Percentiles rank a stretch among this genome's conserved stretches.
Conservation (phyloP, 371 early-diverging fungal species). For the Sporodiniella umbellata region DNA sequence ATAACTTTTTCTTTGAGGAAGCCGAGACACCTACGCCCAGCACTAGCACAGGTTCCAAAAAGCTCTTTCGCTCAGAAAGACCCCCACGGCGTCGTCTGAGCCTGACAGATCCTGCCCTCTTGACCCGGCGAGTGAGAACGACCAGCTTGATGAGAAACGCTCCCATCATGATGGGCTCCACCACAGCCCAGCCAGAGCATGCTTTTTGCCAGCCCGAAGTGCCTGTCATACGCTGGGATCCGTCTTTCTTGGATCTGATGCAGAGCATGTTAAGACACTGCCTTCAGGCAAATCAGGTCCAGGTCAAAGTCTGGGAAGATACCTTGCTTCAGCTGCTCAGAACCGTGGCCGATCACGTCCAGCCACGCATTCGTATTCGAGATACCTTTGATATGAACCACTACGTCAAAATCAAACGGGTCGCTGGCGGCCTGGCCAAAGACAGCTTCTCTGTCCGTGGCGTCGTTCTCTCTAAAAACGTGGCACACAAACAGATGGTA, state of each 20-base stretch:
- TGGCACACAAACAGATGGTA: conserved; percentile 88
- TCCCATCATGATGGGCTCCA: conserved; percentile 15
- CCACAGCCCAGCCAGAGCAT: conserved; percentile 1
- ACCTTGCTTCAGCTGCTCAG: conserved; percentile 67
- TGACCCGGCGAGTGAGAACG: conserved; percentile 19
- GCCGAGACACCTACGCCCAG: conserved; percentile 4
- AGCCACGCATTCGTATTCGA: conserved; percentile 65
- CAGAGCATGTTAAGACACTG: conserved; percentile 13
- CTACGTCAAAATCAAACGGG: conserved; percentile 89
- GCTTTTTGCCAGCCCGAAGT: conserved; percentile 1
- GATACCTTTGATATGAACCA: conserved; percentile 86
- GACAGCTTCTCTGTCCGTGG: conserved; percentile 81
- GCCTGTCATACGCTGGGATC: conserved; percentile 16
- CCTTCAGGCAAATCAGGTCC: conserved; percentile 3
- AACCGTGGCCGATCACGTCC: conserved; percentile 62
- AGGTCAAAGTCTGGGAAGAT: conserved; percentile 63
- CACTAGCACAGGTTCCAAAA: conserved; percentile 13
- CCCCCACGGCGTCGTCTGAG: conserved; percentile 16
- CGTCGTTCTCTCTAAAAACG: conserved; percentile 82
- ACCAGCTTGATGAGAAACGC: conserved; percentile 41
- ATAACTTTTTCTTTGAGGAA: conserved; percentile 16
- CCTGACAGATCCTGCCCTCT: conserved; percentile 9
- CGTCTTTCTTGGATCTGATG: conserved; percentile 12
- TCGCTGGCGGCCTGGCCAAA: conserved; percentile 78
- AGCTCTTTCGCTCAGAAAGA: conserved; percentile 13